These are phyloP conservation scores for Camelina hispida DNA, from an alignment of 345 rosid species.

Conservation along the genomic window DNA sequence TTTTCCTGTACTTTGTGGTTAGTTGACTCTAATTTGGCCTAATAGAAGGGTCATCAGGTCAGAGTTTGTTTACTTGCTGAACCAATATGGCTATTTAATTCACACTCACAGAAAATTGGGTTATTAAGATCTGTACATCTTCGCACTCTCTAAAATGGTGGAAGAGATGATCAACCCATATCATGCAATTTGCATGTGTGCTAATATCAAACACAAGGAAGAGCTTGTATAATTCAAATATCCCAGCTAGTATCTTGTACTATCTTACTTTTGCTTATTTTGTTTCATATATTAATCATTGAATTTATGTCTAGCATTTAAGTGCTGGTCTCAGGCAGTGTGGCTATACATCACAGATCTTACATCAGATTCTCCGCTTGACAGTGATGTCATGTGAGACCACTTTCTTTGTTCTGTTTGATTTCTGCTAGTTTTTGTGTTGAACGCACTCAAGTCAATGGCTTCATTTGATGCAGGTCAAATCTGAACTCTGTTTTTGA, in stretches of 20 bases:
- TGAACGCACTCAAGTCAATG: constrained; percentile 33
- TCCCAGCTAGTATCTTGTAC: constrained; percentile 1
- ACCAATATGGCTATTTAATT: constrained; percentile 15
- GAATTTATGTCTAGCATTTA: constrained; percentile 68
- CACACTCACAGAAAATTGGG: constrained; percentile 16
- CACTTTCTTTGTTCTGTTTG: constrained; percentile 37
- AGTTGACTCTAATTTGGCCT: constrained; percentile 14
- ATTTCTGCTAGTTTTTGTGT: constrained; percentile 33
- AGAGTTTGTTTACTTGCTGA: constrained; percentile 28
- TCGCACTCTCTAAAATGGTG: constrained; percentile 13
- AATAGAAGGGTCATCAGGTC: constrained; percentile 4
- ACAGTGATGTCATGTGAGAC: constrained; percentile 91
- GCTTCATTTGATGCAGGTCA: constrained; percentile 64
- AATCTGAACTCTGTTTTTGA: constrained; percentile 93
- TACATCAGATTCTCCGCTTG: constrained; percentile 66
- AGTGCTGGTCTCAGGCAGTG: constrained; percentile 97
- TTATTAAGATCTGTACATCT: constrained; percentile 26
- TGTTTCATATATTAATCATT: constrained; percentile 31
- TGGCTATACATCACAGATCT: constrained; percentile 69
- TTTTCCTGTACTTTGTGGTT: constrained; percentile 10
- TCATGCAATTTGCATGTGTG: constrained; percentile 20
- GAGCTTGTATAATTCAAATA: constrained; percentile 22
- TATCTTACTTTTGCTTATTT: constrained; percentile 23
- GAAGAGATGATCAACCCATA: constrained; percentile 19
- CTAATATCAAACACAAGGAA: constrained; percentile 15